Evolutionary conservation across 2,329 filamentous ascomycete species (phyloP), one percentile per base, ranked within the genome.

Genomic region (Colletotrichum brevisporum): DNA sequence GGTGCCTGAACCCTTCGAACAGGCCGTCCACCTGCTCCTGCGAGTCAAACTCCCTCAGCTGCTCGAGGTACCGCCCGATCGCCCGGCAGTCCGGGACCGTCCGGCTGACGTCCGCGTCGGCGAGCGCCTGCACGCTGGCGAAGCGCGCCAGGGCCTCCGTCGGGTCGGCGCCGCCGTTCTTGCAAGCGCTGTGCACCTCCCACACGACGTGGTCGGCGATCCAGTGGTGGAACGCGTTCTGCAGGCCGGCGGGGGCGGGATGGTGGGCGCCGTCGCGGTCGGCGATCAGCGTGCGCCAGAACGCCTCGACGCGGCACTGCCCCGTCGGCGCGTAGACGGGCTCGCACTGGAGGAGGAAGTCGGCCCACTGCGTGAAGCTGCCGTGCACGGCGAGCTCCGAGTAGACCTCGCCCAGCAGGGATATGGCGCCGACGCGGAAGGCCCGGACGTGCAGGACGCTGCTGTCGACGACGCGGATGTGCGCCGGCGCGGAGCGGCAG

Each of bases 241-340:
- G 59, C 16, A 67, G 9, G 24, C 51, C 36, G 4, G 10, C 4
- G 1, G 64, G 56, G 10, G 69, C 69, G 2, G 66, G 66, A 47
- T 62, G 54, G 6, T 16, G 43, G 15, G 45, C 27, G 6, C 52
- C 56, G 71, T 76, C 70, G 15, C 68, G 68, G 51, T 75, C 75
- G 62, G 71, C 72, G 51, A 76, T 74, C 54, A 76, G 71, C 2
- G 74, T 75, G 15, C 75, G 71, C 71, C 73, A 76, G 62, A 76
- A 74, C 24, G 73, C 74, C 24, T 76, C 74, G 27, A 75, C 72
- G 12, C 75, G 72, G 61, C 73, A 74, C 36, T 76, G 71, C 9
- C 68, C 36, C 0, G 73, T 75, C 26, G 63, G 64, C 1, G 55
- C 6, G 51, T 76, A 76, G 1, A 65, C 71, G 1, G 48, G 18